These are phyloP conservation scores for Solidago caesia DNA, from an alignment of 129 eudicot species.

Conservation along the genomic window DNA sequence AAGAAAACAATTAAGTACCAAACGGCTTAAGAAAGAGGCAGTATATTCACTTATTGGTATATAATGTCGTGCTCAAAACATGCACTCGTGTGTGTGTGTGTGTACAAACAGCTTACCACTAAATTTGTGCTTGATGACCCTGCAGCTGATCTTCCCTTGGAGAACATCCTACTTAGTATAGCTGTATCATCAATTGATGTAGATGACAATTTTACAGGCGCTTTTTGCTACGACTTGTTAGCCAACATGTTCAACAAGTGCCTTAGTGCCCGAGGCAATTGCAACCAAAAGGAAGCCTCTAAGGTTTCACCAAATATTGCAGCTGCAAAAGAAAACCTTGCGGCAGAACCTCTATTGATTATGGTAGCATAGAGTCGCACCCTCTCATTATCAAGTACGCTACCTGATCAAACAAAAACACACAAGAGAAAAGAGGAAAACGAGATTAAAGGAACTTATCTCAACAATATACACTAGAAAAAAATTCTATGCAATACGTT, in stretches of 20 bases:
- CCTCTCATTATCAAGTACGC: constrained; percentile 89
- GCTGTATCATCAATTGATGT: constrained; percentile 65
- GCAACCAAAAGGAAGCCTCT: constrained; percentile 95
- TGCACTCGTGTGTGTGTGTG: neutral
- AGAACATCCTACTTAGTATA: constrained; percentile 57
- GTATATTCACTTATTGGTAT: neutral
- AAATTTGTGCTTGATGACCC: constrained; percentile 42
- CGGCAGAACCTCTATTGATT: constrained; percentile 52
- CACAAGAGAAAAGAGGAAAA: neutral
- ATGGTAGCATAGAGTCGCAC: constrained; percentile 59
- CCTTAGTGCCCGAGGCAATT: constrained; percentile 73
- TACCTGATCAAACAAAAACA: constrained; percentile 47
- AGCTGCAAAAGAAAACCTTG: constrained; percentile 93
- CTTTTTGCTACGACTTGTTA: constrained; percentile 49
- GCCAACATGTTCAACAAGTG: constrained; percentile 67
- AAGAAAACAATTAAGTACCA: neutral
- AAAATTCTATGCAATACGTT: neutral
- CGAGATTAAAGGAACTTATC: constrained; percentile 7
- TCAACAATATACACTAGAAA: constrained; percentile 7
- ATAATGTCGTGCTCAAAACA: constrained; percentile 1
- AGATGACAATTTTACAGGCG: constrained; percentile 36
- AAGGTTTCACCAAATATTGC: constrained; percentile 84
- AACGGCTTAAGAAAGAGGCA: constrained; percentile 28
- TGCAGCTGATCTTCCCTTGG: constrained; percentile 52
- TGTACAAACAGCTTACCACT: constrained; percentile 42